Base-by-base conservation (phyloP, 768 basidiomycete species). In the Grammothele lineata region DNA sequence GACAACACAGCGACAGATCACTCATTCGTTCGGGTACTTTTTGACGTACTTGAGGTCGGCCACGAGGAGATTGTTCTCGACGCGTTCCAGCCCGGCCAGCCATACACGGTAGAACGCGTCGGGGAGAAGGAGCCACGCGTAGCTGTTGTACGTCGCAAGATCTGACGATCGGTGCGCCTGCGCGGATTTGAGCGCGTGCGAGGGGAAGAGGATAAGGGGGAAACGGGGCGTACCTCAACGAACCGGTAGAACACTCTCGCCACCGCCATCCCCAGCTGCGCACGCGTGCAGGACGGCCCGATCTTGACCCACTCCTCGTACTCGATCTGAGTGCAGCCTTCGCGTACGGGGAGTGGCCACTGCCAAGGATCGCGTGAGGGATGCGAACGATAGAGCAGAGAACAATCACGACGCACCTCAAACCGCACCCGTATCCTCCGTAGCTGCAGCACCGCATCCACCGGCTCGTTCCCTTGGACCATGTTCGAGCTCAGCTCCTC, bases 21-120 rank as follows among this genome's bases (percentile, higher is more conserved):
- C n/a, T n/a, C n/a, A n/a, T n/a, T 41, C 40, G 40, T 41, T 41
- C 26, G 50, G 50, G 26, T 43, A 46, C 8, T 47, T 39, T 45
- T 47, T 47, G 30, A 47, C 45, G 15, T 51, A 51, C 41, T 14
- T 47, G 18, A 51, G 23, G 11, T 47, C 45, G 3, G 37, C 50
- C 5, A 38, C 37, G 41, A 47, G 47, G 11, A 47, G 40, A 30
- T 46, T 39, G 41, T 43, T 47, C 24, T 43, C 50, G 21, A 40
- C 40, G 14, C 45, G 50, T 36, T 51, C 50, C 7, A 51, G 32
- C 1, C 45, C 50, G 3, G 27, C 8, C 14, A 51, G 45, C 50
- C 50, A 51, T 14, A 51, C 45, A 2, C 45, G 35, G 24, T 47
- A 45, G 18, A 47, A 47, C 8, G 40, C 45, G 23, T 51, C 50